These are phyloP conservation scores for Aureobasidium sp. DNA, from an alignment of 2,329 filamentous ascomycete genomes.

Conservation along the genomic window DNA sequence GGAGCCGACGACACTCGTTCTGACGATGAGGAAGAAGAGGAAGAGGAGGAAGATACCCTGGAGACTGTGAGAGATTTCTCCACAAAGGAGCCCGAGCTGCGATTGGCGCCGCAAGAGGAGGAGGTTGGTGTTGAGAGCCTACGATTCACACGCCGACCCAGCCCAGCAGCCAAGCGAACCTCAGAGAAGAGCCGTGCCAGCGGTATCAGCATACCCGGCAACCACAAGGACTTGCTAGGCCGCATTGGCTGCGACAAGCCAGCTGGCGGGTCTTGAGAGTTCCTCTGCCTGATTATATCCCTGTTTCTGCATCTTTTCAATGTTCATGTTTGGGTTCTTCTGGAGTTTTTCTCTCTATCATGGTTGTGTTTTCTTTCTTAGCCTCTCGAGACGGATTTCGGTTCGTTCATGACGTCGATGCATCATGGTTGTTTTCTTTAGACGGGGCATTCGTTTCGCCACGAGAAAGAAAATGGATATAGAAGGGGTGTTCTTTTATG, in stretches of 20 bases:
- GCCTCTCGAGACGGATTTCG: neutral
- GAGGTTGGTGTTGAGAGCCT: slow-evolving; percentile 68
- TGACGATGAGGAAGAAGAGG: slow-evolving; percentile 70
- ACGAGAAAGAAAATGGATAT: neutral
- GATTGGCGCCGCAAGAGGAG: slow-evolving; percentile 43
- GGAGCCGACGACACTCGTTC: slow-evolving; percentile 79
- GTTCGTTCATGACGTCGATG: neutral
- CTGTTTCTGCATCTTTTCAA: neutral
- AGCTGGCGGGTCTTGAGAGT: neutral
- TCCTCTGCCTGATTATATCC: neutral
- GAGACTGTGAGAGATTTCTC: slow-evolving; percentile 19
- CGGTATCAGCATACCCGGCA: slow-evolving; percentile 57
- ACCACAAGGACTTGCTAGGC: slow-evolving; percentile 72
- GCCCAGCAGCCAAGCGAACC: slow-evolving; percentile 34
- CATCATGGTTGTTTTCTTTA: neutral
- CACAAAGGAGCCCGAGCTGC: slow-evolving; percentile 22
- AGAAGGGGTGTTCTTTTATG: neutral
- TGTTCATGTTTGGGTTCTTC: neutral
- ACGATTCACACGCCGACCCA: slow-evolving; percentile 45
- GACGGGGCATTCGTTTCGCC: neutral
- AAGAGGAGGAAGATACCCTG: slow-evolving; percentile 32
- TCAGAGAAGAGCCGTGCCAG: slow-evolving; percentile 35
- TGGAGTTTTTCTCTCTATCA: neutral
- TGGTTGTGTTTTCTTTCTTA: neutral
- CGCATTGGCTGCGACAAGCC: slow-evolving; percentile 77